phyloP scores from a whole-genome alignment of 148 eudicot species.

The Limonium bicolor region DNA sequence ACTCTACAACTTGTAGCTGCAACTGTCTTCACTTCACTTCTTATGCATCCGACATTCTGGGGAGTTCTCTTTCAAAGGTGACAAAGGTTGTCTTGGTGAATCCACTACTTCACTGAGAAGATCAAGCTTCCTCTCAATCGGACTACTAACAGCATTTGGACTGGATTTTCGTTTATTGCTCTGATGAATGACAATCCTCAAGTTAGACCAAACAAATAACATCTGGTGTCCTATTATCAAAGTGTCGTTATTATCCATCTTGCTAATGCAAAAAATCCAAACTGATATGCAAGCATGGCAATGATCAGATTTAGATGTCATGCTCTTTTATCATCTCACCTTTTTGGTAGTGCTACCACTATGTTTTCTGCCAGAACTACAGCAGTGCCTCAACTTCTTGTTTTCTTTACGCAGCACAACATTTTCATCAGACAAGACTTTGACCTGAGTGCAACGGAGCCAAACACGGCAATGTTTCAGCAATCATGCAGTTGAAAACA shows the following conservation, averaged over 20 bases:
- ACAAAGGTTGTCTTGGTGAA: conserved; percentile 45
- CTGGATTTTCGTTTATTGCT: conserved; percentile 58
- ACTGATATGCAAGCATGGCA: background rate
- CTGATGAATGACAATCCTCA: conserved; percentile 30
- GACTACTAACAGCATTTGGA: conserved; percentile 29
- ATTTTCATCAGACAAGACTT: conserved; percentile 43
- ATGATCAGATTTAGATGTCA: too few species aligned
- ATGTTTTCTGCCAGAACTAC: conserved; percentile 52
- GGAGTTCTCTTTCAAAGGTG: conserved; percentile 49
- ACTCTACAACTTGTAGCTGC: too few species aligned
- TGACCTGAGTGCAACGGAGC: conserved; percentile 31
- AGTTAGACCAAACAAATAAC: background rate
- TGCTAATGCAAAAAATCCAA: background rate
- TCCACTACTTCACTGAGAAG: conserved; percentile 32
- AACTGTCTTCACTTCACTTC: conserved; percentile 22
- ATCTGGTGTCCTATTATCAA: background rate
- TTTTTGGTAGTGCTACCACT: conserved; percentile 35
- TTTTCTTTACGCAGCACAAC: too few species aligned
- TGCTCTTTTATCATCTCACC: conserved; percentile 22
- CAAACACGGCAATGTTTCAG: background rate
- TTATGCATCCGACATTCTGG: conserved; percentile 32
- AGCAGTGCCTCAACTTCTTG: conserved; percentile 31
- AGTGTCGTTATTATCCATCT: background rate
- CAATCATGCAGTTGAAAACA: background rate
- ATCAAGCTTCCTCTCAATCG: conserved; percentile 47